Evolutionary conservation across 805 yeast genomes (phyloP), one percentile per base, ranked within the genome.

Genomic region (Sugiyamaella lignohabitans): DNA sequence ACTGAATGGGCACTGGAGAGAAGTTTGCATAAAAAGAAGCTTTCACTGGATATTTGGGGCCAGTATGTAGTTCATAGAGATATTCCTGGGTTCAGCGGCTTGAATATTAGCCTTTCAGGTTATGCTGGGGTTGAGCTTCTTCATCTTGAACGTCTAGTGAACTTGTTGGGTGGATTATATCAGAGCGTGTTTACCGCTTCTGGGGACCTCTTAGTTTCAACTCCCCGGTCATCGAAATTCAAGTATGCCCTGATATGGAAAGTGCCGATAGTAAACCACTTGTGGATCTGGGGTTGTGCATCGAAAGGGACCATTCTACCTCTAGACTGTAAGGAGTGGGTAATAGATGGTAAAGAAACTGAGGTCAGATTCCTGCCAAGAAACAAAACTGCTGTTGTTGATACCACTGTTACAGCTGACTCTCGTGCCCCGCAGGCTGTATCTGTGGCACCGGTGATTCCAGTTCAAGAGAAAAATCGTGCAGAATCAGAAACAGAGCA

Each of bases 1-100:
- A 86, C 95, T 0, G 95, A 87, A 61, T 86, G 91, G 84, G 81
- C 82, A 53, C 65, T 87, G 10, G 96, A 87, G 62, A 67, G 95
- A 48, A 76, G 84, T 20, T 68, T 86, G 19, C 81, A 74, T 63
- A 79, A 79, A 54, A 72, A 75, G 38, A 60, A 64, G 39, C 54
- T 76, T 4, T 62, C 66, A 14, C 56, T 62, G 29, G 95, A 83
- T 58, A 60, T 67, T 14, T 86, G 95, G 95, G 75, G 83, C 2
- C 58, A 59, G 11, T 61, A 64, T 49, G 52, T 63, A 39, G 46
- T 63, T 43, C 48, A 54, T 46, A 58, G 69, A 54, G 52, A 65
- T 35, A 43, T 58, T 48, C 44, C 37, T 39, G 68, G 50, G 3
- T 54, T 59, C 39, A 38, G 43, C 19, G 62, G 53, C 43, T 52